A percentile compares a stretch with the other conserved stretches of the same genome.
These are phyloP conservation scores for Tylopilus sp. DNA, from an alignment of 768 basidiomycete species.

Conservation along the genomic window DNA sequence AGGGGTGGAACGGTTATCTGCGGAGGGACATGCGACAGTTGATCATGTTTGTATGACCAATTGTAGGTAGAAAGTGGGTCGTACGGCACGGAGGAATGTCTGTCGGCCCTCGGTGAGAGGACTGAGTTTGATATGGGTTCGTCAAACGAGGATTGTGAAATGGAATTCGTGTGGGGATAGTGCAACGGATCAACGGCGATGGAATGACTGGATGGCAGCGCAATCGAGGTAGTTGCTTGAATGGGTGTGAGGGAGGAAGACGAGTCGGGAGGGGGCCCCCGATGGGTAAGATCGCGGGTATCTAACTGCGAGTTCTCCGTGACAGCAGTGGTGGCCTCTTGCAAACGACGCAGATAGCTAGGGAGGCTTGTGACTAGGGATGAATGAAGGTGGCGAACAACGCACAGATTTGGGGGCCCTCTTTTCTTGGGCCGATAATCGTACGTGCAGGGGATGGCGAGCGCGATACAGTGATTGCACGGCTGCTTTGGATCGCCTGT, in stretches of 20 bases:
- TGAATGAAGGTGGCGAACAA: not conserved
- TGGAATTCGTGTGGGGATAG: constrained; percentile 40
- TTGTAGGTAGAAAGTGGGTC: constrained; percentile 64
- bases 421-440: constrained; percentile 93
- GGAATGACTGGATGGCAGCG: constrained; percentile 68
- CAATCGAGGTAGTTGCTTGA: constrained; percentile 25
- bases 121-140: constrained; percentile 34
- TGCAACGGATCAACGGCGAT: constrained; percentile 69
- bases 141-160: constrained; percentile 36
- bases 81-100: constrained; percentile 47
- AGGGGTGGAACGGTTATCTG: constrained; percentile 54
- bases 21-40: constrained; percentile 41
- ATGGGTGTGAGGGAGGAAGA: constrained; percentile 43
- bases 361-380: not conserved
- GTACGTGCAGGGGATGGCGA: constrained; percentile 84
- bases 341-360: constrained; percentile 76
- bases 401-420: constrained; percentile 88
- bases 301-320: constrained; percentile 33
- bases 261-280: constrained; percentile 26
- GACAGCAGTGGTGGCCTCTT: constrained; percentile 66
- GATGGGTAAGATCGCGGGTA: constrained; percentile 33
- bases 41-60: constrained; percentile 69
- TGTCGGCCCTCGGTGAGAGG: constrained; percentile 42
- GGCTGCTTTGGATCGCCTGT: constrained; percentile 72
- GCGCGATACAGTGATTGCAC: constrained; percentile 84